phyloP scores from a whole-genome alignment of 225 moss, liverwort and hornwort species.

The Bryoerythrophyllum caledonicum region DNA sequence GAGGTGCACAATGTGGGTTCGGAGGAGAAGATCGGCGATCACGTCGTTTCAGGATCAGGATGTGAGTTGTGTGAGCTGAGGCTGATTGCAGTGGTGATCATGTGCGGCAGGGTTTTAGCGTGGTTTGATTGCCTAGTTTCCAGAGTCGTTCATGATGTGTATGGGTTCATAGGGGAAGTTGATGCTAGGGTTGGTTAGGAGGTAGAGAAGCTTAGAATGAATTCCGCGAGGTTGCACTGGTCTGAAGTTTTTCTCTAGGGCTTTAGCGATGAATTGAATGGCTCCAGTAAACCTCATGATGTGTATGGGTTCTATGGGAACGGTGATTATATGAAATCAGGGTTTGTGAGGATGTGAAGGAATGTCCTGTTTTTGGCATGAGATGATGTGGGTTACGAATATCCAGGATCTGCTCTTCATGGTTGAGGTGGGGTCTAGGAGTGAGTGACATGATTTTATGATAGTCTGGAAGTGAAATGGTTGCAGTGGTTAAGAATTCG shows the following conservation, averaged over 20 bases:
- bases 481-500: neutral
- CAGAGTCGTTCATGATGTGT: no score
- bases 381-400: neutral
- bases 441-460: neutral
- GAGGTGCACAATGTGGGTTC: neutral
- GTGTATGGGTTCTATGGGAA: neutral
- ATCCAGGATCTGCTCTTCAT: neutral
- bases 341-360: slow-evolving; percentile 1
- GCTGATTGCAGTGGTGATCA: neutral
- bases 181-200: no score
- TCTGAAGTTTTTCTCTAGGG: no score
- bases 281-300: no score
- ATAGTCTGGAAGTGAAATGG: neutral
- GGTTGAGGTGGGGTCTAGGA: neutral
- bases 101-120: neutral
- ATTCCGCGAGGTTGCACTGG: no score
- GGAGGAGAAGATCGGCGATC: neutral
- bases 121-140: no score
- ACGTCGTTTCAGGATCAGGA: neutral
- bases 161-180: no score
- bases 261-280: no score
- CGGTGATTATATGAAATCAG: neutral
- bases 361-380: neutral
- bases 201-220: no score
- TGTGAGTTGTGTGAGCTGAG: neutral